A percentile compares a stretch with the other conserved stretches of the same genome.
Conservation (phyloP, 306 rosid species). For the Rosa lucieae region DNA sequence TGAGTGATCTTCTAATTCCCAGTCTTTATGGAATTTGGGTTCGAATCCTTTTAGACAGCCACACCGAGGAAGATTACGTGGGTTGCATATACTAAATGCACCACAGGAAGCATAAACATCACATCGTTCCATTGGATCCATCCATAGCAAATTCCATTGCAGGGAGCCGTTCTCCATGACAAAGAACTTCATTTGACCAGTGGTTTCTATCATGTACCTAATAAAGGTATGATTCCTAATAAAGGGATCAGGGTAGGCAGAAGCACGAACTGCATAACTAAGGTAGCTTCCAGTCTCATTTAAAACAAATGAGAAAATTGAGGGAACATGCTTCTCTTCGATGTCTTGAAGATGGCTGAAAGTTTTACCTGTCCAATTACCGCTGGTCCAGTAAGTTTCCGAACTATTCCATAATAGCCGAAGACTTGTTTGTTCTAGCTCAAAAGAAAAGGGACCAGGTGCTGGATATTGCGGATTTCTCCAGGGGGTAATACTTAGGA, state of each 20-base stretch:
- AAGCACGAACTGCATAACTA: not conserved
- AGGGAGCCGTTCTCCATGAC: not conserved
- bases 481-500: constrained; percentile 13
- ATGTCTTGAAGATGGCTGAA: not conserved
- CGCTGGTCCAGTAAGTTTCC: not conserved
- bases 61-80: not conserved
- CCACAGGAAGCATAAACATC: not conserved
- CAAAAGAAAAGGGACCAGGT: constrained; percentile 4
- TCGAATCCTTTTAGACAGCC: not conserved
- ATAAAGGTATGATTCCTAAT: not conserved
- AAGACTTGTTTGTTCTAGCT: not conserved
- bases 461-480: not conserved
- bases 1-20: not conserved
- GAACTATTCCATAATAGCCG: not conserved
- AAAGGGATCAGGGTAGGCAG: not conserved
- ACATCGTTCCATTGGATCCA: not conserved
- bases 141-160: not conserved
- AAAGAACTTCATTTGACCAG: constrained; percentile 14
- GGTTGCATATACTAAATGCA: constrained; percentile 10
- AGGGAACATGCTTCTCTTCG: not conserved
- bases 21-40: not conserved
- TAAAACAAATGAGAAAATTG: not conserved
- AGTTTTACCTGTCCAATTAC: not conserved
- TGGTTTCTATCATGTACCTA: not conserved
- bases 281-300: not conserved